A percentile compares a stretch with the other conserved stretches of the same genome.
These are phyloP conservation scores for Calonectria pseudoturangicola DNA, from an alignment of 2,329 filamentous ascomycete species.

Conservation along the genomic window DNA sequence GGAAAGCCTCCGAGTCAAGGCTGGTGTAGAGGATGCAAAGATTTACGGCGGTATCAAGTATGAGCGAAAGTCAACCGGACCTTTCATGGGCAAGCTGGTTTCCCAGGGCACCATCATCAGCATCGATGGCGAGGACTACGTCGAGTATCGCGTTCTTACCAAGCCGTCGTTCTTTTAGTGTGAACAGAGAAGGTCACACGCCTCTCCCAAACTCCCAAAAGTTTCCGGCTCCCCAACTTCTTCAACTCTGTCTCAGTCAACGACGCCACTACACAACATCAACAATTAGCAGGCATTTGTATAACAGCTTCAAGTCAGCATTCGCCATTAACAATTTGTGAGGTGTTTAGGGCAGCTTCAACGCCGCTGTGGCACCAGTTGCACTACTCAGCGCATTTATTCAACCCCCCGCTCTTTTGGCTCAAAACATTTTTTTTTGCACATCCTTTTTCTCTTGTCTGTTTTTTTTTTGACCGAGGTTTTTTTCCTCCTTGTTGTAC, in stretches of 20 bases:
- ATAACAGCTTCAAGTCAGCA: conserved; percentile 12
- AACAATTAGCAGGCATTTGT: conserved; percentile 14
- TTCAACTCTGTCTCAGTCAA: background rate
- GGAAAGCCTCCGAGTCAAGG: conserved; percentile 67
- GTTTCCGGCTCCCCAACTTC: background rate
- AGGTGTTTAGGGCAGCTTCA: conserved; percentile 15
- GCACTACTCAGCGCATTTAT: conserved; percentile 5
- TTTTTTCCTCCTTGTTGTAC: conserved; percentile 38
- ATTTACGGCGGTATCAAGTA: conserved; percentile 77
- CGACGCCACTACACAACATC: background rate
- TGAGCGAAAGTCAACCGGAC: conserved; percentile 76
- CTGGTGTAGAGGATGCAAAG: conserved; percentile 71
- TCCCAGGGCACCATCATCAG: conserved; percentile 77
- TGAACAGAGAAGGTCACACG: background rate
- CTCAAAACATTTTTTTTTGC: conserved; percentile 21
- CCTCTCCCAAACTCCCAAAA: background rate
- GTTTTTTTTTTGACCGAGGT: conserved; percentile 21
- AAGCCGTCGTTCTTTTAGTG: conserved; percentile 76
- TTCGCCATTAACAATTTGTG: conserved; percentile 17
- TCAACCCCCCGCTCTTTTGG: conserved; percentile 15
- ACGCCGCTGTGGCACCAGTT: background rate
- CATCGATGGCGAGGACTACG: conserved; percentile 80
- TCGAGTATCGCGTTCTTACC: conserved; percentile 79
- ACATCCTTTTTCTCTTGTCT: conserved; percentile 36
- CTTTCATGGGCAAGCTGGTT: conserved; percentile 78